phyloP scores from a whole-genome alignment of 2,329 filamentous ascomycete genomes.

The Gliomastix tumulicola region DNA sequence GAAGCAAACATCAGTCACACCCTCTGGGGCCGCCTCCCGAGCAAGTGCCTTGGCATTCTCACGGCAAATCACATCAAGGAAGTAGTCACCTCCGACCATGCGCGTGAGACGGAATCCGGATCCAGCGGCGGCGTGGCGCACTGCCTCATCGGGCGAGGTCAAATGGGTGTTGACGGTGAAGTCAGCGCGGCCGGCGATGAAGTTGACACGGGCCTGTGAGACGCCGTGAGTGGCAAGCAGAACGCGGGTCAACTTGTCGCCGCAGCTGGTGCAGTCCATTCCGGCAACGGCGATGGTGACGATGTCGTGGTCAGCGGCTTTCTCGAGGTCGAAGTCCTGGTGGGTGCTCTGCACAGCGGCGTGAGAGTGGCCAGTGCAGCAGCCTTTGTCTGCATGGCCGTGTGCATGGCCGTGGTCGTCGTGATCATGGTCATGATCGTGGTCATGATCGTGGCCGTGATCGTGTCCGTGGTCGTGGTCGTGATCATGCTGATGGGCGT shows the following conservation, averaged over 20 bases:
- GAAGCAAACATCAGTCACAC: slow-evolving; percentile 14
- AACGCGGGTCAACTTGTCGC: slow-evolving; percentile 21
- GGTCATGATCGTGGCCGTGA: too few relatives aligned
- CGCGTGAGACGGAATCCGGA: slow-evolving; percentile 14
- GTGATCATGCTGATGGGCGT: too few relatives aligned
- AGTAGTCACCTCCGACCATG: slow-evolving; percentile 12
- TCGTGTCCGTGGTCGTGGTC: too few relatives aligned
- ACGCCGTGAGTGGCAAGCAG: slow-evolving; percentile 17
- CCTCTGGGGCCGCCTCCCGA: slow-evolving; percentile 9
- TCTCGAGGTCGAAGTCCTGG: slow-evolving; percentile 15
- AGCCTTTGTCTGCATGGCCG: not conserved
- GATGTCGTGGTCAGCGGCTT: slow-evolving; percentile 13
- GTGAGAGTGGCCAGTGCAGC: not conserved
- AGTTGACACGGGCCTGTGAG: slow-evolving; percentile 24
- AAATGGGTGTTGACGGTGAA: slow-evolving; percentile 17
- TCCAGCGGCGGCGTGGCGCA: slow-evolving; percentile 10
- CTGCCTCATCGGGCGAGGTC: slow-evolving; percentile 15
- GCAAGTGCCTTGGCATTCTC: slow-evolving; percentile 12
- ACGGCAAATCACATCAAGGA: slow-evolving; percentile 12
- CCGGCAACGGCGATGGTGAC: slow-evolving; percentile 21
- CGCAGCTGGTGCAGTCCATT: slow-evolving; percentile 29
- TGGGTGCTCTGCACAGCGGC: not conserved
- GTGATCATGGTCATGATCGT: too few relatives aligned
- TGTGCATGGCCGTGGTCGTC: too few relatives aligned
- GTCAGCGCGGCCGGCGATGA: slow-evolving; percentile 27